A percentile compares a stretch with the other conserved stretches of the same genome.
Conservation (phyloP, 768 basidiomycete species). For the Termitomyces heimii region DNA sequence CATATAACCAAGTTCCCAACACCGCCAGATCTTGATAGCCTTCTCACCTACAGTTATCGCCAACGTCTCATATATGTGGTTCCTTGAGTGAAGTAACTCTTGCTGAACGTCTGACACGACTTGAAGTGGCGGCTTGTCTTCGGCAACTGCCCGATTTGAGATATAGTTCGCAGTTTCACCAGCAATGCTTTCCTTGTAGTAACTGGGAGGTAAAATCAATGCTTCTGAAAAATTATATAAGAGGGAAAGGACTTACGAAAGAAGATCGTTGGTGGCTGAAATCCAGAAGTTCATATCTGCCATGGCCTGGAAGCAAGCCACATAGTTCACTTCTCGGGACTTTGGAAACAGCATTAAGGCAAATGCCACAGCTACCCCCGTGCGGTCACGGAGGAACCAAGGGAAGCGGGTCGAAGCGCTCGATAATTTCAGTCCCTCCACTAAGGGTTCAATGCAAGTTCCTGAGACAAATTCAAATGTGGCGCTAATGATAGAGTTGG, state of each 20-base stretch:
- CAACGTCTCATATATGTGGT: constrained; percentile 2
- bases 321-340: constrained; percentile 5
- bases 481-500: constrained; percentile 13
- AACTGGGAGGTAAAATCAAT: constrained; percentile 1
- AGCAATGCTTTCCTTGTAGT: constrained; percentile 17
- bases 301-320: constrained; percentile 14
- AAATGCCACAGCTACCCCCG: constrained; percentile 11
- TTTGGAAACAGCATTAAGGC: constrained; percentile 15
- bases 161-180: constrained; percentile 17
- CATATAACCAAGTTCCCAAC: constrained; percentile 12
- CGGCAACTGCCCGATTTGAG: constrained; percentile 9
- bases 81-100: constrained; percentile 7
- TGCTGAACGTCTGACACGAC: constrained; percentile 10
- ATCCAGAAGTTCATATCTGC: constrained; percentile 17
- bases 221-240: not conserved
- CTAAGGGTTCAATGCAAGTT: constrained; percentile 12
- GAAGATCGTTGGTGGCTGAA: constrained; percentile 13
- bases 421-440: constrained; percentile 4
- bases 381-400: constrained; percentile 16
- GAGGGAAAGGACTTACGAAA: constrained; percentile 12
- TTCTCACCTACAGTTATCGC: not conserved
- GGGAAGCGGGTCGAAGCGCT: constrained; percentile 12
- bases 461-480: constrained; percentile 14
- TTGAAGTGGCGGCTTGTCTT: constrained; percentile 1
- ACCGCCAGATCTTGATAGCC: constrained; percentile 3